Conservation (phyloP, 2,329 filamentous ascomycete species). For the Aphanoascus verrucosus region DNA sequence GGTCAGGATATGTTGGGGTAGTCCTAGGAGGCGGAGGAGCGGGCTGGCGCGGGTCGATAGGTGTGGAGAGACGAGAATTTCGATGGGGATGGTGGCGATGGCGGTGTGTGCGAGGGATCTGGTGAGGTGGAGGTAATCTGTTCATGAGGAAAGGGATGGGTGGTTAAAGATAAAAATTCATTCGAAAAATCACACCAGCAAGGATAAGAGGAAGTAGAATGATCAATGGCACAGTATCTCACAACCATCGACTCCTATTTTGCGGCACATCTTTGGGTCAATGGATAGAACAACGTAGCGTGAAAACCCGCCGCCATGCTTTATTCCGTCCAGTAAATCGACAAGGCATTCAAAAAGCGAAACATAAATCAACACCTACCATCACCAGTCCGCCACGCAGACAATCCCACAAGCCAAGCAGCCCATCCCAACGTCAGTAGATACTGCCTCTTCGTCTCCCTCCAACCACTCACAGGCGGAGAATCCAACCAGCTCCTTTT, state of each 20-base stretch:
- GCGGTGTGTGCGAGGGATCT: slow-evolving; percentile 51
- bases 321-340: no score
- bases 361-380: slow-evolving; percentile 34
- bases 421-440: slow-evolving; percentile 38
- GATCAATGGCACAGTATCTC: no score
- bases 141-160: neutral
- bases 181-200: neutral
- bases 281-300: no score
- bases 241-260: no score
- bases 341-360: neutral
- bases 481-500: slow-evolving; percentile 36
- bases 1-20: slow-evolving; percentile 48
- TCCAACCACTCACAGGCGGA: slow-evolving; percentile 34
- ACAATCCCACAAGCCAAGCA: slow-evolving; percentile 43
- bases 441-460: slow-evolving; percentile 44
- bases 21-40: slow-evolving; percentile 42
- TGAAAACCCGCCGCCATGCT: no score
- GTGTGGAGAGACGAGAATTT: slow-evolving; percentile 44
- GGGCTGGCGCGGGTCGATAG: slow-evolving; percentile 27
- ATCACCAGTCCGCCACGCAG: slow-evolving; percentile 42
- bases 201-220: no score
- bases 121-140: slow-evolving; percentile 54
- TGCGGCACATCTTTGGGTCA: no score
- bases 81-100: slow-evolving; percentile 49
- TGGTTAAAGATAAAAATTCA: neutral